These are phyloP conservation scores for Exophiala oligosperma DNA, from an alignment of 2,329 filamentous ascomycete species.

Conservation along the genomic window DNA sequence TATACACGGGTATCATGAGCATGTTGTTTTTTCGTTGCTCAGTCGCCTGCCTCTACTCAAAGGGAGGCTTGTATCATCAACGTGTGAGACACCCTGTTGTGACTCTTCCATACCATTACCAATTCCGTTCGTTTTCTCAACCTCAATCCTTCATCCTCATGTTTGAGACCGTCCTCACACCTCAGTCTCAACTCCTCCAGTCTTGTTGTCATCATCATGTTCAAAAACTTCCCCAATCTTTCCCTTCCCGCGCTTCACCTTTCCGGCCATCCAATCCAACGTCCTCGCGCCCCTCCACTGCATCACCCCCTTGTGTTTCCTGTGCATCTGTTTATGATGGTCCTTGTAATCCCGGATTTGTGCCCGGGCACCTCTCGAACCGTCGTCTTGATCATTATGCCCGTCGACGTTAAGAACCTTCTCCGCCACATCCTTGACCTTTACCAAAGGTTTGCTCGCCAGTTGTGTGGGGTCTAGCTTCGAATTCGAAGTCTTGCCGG, in stretches of 20 bases:
- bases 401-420: slow-evolving; percentile 20
- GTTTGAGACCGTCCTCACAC: slow-evolving; percentile 45
- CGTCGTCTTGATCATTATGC: slow-evolving; percentile 29
- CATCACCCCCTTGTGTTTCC: slow-evolving; percentile 69
- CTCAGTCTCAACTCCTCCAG: slow-evolving; percentile 66
- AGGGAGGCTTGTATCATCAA: no score
- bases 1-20: no score
- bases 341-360: slow-evolving; percentile 64
- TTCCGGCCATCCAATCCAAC: slow-evolving; percentile 60
- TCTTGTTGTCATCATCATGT: slow-evolving; percentile 54
- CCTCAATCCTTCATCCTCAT: no score
- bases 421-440: slow-evolving; percentile 13
- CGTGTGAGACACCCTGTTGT: no score
- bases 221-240: slow-evolving; percentile 52
- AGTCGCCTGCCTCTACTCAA: no score
- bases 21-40: no score
- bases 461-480: slow-evolving; percentile 16
- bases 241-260: slow-evolving; percentile 53
- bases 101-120: no score
- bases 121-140: no score
- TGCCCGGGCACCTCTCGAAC: slow-evolving; percentile 27
- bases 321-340: slow-evolving; percentile 68
- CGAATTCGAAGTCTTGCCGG: slow-evolving; percentile 2
- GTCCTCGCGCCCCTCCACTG: slow-evolving; percentile 65
- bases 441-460: slow-evolving; percentile 12